These are phyloP conservation scores for Porodaedalea pini DNA, from an alignment of 1,284 basidiomycete genomes.

Conservation along the genomic window DNA sequence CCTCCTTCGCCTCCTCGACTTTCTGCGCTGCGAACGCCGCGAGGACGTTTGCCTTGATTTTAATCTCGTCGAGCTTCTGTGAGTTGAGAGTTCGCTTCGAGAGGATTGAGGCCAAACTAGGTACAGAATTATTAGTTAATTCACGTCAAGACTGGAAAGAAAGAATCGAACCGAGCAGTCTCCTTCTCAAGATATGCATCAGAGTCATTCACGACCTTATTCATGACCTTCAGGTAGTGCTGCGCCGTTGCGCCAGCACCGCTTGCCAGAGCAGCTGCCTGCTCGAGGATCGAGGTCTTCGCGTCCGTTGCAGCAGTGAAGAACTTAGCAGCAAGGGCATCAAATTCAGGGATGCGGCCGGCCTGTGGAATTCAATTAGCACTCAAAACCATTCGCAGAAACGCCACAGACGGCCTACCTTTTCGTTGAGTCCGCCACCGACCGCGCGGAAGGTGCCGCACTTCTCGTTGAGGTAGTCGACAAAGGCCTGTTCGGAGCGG, in stretches of 20 bases:
- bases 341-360: conserved; percentile 77
- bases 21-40: conserved; percentile 63
- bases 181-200: conserved; percentile 87
- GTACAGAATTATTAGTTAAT: conserved; percentile 8
- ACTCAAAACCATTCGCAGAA: neutral
- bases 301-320: conserved; percentile 57
- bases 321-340: conserved; percentile 78
- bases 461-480: conserved; percentile 78
- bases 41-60: conserved; percentile 88
- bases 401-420: conserved; percentile 39
- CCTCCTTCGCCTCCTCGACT: conserved; percentile 30
- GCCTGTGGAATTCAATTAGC: conserved; percentile 44
- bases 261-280: conserved; percentile 50
- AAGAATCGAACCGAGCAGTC: conserved; percentile 61
- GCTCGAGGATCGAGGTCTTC: conserved; percentile 59
- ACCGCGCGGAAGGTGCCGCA: conserved; percentile 83
- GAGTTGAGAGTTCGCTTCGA: conserved; percentile 70
- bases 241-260: conserved; percentile 52
- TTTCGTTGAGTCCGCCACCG: conserved; percentile 76
- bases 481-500: conserved; percentile 67
- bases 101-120: conserved; percentile 66
- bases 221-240: conserved; percentile 90
- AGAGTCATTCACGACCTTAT: conserved; percentile 74
- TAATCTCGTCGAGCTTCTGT: conserved; percentile 89
- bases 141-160: neutral